Conservation (phyloP, 768 basidiomycete genomes). For the Russula olivacea region DNA sequence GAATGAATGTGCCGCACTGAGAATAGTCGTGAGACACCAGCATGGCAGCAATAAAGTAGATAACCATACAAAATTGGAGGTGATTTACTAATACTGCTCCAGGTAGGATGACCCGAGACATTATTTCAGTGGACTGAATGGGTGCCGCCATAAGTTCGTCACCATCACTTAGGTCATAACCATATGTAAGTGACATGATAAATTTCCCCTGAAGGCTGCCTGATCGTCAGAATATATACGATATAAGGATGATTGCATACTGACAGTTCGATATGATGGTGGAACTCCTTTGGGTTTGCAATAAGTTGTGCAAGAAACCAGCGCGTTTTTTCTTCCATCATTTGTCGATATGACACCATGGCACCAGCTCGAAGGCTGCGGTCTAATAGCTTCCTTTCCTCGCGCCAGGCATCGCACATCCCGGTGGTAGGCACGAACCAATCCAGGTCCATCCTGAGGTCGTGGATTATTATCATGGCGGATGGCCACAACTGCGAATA, state of each 20-base stretch:
- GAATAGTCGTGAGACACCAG: background rate
- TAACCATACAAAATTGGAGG: slow-evolving; percentile 10
- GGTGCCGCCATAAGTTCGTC: background rate
- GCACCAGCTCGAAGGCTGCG: slow-evolving; percentile 7
- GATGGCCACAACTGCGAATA: background rate
- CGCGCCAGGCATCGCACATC: background rate
- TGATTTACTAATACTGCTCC: slow-evolving; percentile 1
- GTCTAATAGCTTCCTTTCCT: background rate
- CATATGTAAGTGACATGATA: slow-evolving; percentile 10
- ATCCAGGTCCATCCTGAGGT: background rate
- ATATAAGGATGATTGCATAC: background rate
- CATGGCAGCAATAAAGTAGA: background rate
- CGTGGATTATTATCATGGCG: background rate
- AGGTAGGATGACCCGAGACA: background rate
- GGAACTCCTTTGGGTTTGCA: background rate
- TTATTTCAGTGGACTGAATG: background rate
- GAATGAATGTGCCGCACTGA: slow-evolving; percentile 12
- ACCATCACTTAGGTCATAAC: slow-evolving; percentile 9
- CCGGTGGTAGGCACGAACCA: background rate
- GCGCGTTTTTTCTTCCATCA: background rate
- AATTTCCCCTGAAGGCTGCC: background rate
- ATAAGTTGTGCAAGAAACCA: background rate
- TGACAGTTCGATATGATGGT: background rate
- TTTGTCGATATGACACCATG: background rate
- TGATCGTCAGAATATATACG: background rate